Evolutionary conservation across 768 basidiomycete species (phyloP).

Genomic region (Cyathus striatus): DNA sequence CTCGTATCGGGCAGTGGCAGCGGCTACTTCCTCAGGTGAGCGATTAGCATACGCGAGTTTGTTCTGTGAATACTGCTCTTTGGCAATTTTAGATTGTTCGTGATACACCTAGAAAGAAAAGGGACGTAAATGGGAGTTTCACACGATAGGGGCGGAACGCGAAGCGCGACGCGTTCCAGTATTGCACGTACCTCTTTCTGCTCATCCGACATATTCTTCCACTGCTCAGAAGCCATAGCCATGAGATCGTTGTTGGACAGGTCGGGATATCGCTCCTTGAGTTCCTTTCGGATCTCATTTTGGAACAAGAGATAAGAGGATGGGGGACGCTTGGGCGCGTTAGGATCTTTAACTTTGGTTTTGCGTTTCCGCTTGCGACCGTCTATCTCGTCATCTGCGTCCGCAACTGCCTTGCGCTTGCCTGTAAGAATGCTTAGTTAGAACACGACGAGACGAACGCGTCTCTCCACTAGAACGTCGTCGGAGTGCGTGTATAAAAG

Average conservation of each 20-base stretch:
- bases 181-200: conserved; percentile 65
- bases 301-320: conserved; percentile 94
- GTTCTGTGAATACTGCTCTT: conserved; percentile 56
- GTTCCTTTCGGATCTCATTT: conserved; percentile 76
- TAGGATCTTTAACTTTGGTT: conserved; percentile 79
- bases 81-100: conserved; percentile 50
- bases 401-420: conserved; percentile 51
- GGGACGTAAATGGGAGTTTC: no score
- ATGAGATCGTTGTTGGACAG: conserved; percentile 72
- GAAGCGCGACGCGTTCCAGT: not conserved
- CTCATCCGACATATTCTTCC: conserved; percentile 61
- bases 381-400: conserved; percentile 32
- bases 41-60: conserved; percentile 63
- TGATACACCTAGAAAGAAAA: conserved; percentile 43
- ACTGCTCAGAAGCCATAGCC: conserved; percentile 63
- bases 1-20: no score
- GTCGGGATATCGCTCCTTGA: conserved; percentile 61
- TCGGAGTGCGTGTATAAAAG: conserved; percentile 9
- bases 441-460: no score
- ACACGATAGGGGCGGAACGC: conserved; percentile 1
- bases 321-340: conserved; percentile 90
- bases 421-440: conserved; percentile 19
- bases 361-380: conserved; percentile 49
- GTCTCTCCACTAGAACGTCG: conserved; percentile 14
- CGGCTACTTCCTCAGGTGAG: conserved; percentile 41